phyloP scores from a whole-genome alignment of 805 yeast genomes.

The Sungouiozyma ichnusensis region DNA sequence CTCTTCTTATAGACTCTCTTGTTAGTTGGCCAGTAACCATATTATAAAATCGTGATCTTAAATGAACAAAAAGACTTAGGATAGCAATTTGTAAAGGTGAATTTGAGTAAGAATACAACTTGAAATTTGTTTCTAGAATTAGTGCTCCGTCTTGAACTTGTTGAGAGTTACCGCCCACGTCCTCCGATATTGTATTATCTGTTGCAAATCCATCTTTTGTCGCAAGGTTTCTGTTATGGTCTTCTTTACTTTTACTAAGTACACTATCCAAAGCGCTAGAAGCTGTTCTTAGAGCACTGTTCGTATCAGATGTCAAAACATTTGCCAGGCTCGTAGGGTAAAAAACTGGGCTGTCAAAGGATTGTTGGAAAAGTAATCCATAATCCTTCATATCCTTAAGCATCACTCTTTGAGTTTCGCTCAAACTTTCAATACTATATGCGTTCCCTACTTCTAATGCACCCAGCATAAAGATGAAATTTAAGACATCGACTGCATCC shows the following conservation, averaged over 20 bases:
- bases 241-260: conserved; percentile 28
- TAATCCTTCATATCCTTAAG: conserved; percentile 83
- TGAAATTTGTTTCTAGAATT: conserved; percentile 87
- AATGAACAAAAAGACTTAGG: conserved; percentile 74
- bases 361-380: conserved; percentile 72
- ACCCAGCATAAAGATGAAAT: conserved; percentile 88
- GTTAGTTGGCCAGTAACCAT: conserved; percentile 91
- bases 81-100: conserved; percentile 94
- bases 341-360: conserved; percentile 48
- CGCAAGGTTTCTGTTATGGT: conserved; percentile 6
- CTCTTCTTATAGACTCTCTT: conserved; percentile 80
- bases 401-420: conserved; percentile 76
- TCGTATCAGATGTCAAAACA: conserved; percentile 75
- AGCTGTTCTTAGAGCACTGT: conserved; percentile 53
- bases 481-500: conserved; percentile 94
- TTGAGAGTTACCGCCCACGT: conserved; percentile 17
- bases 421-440: conserved; percentile 58
- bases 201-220: conserved; percentile 5
- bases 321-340: conserved; percentile 90
- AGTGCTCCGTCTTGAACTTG: conserved; percentile 48
- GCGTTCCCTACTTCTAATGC: conserved; percentile 85
- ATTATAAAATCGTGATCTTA: conserved; percentile 76
- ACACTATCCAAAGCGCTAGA: conserved; percentile 68
- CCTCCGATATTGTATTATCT: conserved; percentile 13
- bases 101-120: conserved; percentile 83